Conservation (phyloP, 2,329 filamentous ascomycete genomes). For the Xylariaceae sp. region DNA sequence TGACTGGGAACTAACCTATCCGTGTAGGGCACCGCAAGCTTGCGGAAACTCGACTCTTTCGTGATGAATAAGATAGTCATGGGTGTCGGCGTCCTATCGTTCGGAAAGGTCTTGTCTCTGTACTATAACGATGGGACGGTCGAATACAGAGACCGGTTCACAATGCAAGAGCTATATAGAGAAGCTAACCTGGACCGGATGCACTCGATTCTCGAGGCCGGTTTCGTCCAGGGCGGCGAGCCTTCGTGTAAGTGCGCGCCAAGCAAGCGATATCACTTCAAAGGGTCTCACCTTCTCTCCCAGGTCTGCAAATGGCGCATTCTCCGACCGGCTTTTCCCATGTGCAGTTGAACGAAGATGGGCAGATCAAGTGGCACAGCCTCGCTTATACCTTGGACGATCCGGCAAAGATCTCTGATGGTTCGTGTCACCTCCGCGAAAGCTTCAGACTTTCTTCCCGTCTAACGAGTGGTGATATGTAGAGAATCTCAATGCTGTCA, state of each 20-base stretch:
- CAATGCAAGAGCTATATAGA: conserved; percentile 62
- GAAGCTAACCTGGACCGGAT: conserved; percentile 61
- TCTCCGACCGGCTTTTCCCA: conserved; percentile 57
- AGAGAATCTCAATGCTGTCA: conserved; percentile 51
- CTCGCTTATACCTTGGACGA: conserved; percentile 46
- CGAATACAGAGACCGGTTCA: conserved; percentile 71
- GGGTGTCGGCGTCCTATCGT: conserved; percentile 60
- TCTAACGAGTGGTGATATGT: conserved; percentile 34
- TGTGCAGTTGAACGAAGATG: conserved; percentile 53
- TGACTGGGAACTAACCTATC: conserved; percentile 12
- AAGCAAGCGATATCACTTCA: not conserved
- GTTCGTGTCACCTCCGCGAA: conserved; percentile 36
- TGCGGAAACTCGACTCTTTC: conserved; percentile 64
- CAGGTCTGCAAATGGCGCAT: conserved; percentile 54
- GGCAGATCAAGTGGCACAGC: conserved; percentile 53
- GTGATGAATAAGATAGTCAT: conserved; percentile 66
- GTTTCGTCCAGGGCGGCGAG: conserved; percentile 65
- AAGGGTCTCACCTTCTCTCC: conserved; percentile 4
- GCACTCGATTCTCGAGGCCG: conserved; percentile 67
- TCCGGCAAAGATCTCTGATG: conserved; percentile 43
- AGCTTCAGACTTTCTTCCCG: not conserved
- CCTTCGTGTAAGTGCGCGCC: conserved; percentile 51
- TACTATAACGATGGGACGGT: conserved; percentile 75
- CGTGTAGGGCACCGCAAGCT: conserved; percentile 26
- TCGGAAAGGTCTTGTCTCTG: conserved; percentile 66